Conservation (phyloP, 1,139 yeast genomes). For the Magnusiomyces sp. region DNA sequence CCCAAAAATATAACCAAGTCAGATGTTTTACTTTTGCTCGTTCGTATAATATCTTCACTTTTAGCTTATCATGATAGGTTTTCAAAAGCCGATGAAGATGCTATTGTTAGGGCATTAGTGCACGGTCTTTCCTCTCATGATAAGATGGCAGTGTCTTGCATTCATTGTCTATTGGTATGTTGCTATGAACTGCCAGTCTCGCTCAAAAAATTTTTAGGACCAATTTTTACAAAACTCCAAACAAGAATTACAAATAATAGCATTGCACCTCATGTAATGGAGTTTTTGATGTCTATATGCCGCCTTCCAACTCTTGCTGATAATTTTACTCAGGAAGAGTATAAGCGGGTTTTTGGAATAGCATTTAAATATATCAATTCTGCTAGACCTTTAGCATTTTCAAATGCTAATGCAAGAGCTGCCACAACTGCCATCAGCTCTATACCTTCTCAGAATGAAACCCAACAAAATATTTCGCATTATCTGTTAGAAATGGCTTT, state of each 20-base stretch:
- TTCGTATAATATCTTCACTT: constrained; percentile 57
- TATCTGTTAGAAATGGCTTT: constrained; percentile 60
- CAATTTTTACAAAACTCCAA: constrained; percentile 60
- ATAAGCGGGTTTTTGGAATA: constrained; percentile 71
- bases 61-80: constrained; percentile 56
- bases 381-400: constrained; percentile 42
- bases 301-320: constrained; percentile 61
- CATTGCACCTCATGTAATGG: constrained; percentile 68
- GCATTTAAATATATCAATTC: constrained; percentile 73
- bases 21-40: constrained; percentile 59
- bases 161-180: constrained; percentile 67
- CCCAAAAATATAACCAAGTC: constrained; percentile 45
- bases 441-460: too few relatives aligned
- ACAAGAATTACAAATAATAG: constrained; percentile 62
- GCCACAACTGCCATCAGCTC: constrained; percentile 2
- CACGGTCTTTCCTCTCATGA: constrained; percentile 69
- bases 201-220: constrained; percentile 57
- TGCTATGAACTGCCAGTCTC: constrained; percentile 76
- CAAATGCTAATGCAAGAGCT: constrained; percentile 11
- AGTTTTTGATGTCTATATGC: constrained; percentile 59
- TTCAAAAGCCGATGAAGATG: constrained; percentile 58
- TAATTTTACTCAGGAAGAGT: constrained; percentile 69
- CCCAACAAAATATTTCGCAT: constrained; percentile 38
- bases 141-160: constrained; percentile 66
- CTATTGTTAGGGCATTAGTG: constrained; percentile 54